phyloP scores from a whole-genome alignment of 2,329 filamentous ascomycete species.

The Botrytis medusae region DNA sequence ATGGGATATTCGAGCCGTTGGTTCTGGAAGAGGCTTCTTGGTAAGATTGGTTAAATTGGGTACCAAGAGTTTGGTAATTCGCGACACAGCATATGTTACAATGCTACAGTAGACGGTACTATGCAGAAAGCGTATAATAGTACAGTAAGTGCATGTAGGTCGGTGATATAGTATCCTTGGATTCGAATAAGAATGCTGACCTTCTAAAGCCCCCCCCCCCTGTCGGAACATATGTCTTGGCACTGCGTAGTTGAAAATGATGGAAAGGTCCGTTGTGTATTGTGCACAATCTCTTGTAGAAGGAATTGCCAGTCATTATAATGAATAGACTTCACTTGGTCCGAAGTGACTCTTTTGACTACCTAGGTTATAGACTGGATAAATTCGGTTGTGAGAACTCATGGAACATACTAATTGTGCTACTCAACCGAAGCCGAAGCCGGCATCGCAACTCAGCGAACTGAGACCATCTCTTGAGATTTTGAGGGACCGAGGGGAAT shows the following conservation, averaged over 20 bases:
- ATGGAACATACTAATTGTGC: background rate
- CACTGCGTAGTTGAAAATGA: background rate
- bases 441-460: constrained; percentile 6
- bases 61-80: constrained; percentile 9
- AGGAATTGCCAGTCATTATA: background rate
- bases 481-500: constrained; percentile 6
- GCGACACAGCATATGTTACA: background rate
- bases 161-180: background rate
- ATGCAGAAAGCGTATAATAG: background rate
- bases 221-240: background rate
- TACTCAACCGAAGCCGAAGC: constrained; percentile 6
- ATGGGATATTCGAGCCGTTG: background rate
- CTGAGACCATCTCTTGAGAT: background rate
- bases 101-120: background rate
- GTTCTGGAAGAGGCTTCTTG: constrained; percentile 1
- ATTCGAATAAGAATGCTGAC: background rate
- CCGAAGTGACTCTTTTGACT: background rate
- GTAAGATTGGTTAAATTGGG: background rate
- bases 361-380: background rate
- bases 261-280: background rate
- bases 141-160: background rate
- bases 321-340: background rate
- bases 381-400: constrained; percentile 1
- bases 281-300: background rate
- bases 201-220: background rate